Conservation (phyloP, 352 stramenopile species). For the Globisporangium iwayamae region DNA sequence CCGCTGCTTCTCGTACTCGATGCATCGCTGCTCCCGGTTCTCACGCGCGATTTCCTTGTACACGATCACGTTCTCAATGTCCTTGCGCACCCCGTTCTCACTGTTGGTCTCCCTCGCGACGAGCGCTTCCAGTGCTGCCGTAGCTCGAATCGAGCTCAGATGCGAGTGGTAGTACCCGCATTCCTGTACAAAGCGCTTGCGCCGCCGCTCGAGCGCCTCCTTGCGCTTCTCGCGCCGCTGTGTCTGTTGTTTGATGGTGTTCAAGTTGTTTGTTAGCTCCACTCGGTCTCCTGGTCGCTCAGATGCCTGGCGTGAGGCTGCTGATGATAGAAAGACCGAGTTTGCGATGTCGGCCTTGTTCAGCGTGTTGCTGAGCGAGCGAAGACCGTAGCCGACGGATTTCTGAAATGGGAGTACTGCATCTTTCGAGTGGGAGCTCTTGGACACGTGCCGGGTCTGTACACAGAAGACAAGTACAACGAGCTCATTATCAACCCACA, state of each 20-base stretch:
- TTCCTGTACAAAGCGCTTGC: conserved; percentile 65
- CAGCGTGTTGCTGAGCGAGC: conserved; percentile 54
- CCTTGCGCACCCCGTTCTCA: conserved; percentile 34
- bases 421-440: conserved; percentile 1
- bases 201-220: conserved; percentile 40
- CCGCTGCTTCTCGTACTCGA: conserved; percentile 48
- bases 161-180: conserved; percentile 33
- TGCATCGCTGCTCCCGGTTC: conserved; percentile 48
- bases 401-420: conserved; percentile 25
- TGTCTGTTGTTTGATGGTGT: conserved; percentile 47
- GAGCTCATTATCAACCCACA: background rate
- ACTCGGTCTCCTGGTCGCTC: conserved; percentile 3
- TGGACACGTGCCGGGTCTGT: conserved; percentile 10
- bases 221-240: conserved; percentile 48
- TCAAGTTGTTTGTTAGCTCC: conserved; percentile 7
- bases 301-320: background rate
- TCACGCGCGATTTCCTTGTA: conserved; percentile 69
- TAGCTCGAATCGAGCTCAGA: conserved; percentile 22
- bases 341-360: conserved; percentile 18
- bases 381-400: conserved; percentile 62
- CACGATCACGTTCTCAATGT: conserved; percentile 46
- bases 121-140: conserved; percentile 35
- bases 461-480: background rate
- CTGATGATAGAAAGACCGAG: background rate
- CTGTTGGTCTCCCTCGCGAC: conserved; percentile 45